Percentiles rank a stretch among this genome's conserved stretches.
Evolutionary conservation across 2,329 filamentous ascomycete species (phyloP).

Genomic region (Botryotinia calthae): DNA sequence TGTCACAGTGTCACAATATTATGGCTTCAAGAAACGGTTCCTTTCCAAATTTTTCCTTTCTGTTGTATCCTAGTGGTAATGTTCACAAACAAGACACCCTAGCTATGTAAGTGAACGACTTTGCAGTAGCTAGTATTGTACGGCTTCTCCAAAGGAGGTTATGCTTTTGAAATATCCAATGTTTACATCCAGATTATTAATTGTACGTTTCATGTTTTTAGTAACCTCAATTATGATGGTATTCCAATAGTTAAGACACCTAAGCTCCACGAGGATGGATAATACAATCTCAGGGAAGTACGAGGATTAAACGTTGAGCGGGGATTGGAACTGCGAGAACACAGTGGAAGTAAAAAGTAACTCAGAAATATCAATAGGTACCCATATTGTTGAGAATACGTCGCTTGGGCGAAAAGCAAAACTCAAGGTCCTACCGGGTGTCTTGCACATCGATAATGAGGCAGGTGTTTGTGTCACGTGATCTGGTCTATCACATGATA

Average conservation of each 20-base stretch:
- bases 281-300: not conserved
- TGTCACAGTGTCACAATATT: not conserved
- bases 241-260: not conserved
- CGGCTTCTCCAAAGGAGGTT: not conserved
- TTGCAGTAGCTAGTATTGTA: not conserved
- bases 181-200: not conserved
- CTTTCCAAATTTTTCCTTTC: not conserved
- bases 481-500: not conserved
- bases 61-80: not conserved
- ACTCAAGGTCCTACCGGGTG: not conserved
- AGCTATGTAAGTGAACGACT: not conserved
- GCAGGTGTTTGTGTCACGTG: not conserved
- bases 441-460: not conserved
- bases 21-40: not conserved
- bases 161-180: not conserved
- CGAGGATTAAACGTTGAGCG: not conserved
- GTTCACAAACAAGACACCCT: not conserved
- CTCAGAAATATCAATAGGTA: not conserved
- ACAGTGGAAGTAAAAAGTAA: not conserved
- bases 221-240: not conserved
- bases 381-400: not conserved
- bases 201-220: not conserved
- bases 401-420: not conserved
- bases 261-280: accelerated
- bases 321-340: not conserved